These are phyloP conservation scores for Yarrowia sp. DNA, from an alignment of 805 yeast genomes.

Conservation along the genomic window DNA sequence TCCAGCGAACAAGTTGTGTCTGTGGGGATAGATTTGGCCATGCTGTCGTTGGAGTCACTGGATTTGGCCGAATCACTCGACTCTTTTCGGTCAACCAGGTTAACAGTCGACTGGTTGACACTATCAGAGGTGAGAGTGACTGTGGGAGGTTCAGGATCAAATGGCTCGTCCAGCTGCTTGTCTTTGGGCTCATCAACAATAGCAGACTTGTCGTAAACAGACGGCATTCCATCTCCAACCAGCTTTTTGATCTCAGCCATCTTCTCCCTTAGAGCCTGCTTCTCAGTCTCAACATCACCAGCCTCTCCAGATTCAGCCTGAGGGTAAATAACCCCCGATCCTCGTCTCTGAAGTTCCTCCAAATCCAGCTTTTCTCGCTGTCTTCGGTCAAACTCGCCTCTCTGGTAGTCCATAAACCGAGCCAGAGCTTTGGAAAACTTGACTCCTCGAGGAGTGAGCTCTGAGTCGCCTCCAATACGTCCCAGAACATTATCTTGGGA, in stretches of 20 bases:
- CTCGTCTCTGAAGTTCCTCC: neutral
- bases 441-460: conserved; percentile 72
- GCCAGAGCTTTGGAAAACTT: conserved; percentile 72
- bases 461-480: conserved; percentile 87
- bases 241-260: neutral
- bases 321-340: neutral
- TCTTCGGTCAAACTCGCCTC: conserved; percentile 61
- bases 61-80: neutral
- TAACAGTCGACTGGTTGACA: neutral
- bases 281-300: neutral
- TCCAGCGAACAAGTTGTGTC: neutral
- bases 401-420: conserved; percentile 68
- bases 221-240: conserved; percentile 8
- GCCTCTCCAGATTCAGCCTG: neutral
- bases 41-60: neutral
- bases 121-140: neutral
- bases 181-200: neutral
- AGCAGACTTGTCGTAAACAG: neutral
- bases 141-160: neutral
- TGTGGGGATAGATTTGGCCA: neutral
- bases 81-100: neutral
- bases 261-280: neutral
- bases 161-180: neutral
- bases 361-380: conserved; percentile 52
- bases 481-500: conserved; percentile 81